A percentile compares a stretch with the other conserved stretches of the same genome.
Conservation (phyloP, 2,329 filamentous ascomycete species). For the Aspergillus caelatus region DNA sequence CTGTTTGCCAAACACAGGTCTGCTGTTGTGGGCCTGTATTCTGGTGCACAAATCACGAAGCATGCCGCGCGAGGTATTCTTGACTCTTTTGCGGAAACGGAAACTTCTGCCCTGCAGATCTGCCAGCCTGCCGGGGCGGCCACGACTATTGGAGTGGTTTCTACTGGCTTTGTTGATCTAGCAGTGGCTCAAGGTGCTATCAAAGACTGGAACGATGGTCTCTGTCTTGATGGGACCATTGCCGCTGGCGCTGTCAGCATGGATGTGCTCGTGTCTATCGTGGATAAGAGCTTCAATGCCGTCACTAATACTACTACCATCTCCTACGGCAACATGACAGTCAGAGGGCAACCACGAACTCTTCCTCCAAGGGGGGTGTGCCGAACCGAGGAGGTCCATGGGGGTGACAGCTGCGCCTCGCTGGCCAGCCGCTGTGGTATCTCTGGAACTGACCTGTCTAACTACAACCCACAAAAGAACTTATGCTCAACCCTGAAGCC, state of each 20-base stretch:
- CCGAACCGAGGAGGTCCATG: not conserved
- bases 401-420: slow-evolving; percentile 9
- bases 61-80: not conserved
- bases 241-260: not conserved
- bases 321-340: not conserved
- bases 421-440: slow-evolving; percentile 15
- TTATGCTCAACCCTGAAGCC: slow-evolving; percentile 23
- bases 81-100: not conserved
- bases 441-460: slow-evolving; percentile 4
- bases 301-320: not conserved
- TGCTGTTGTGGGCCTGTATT: not conserved
- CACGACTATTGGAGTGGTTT: not conserved
- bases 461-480: slow-evolving; percentile 12
- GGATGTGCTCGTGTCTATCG: not conserved
- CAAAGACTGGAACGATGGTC: not conserved
- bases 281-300: not conserved
- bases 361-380: not conserved
- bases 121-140: not conserved
- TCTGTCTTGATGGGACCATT: not conserved
- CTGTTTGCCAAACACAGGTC: not conserved
- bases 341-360: not conserved
- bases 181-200: not conserved
- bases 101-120: not conserved
- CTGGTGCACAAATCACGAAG: not conserved
- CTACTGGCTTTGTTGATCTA: not conserved